phyloP scores from a whole-genome alignment of 1,139 yeast species.

The Yamadazyma diddensiae region DNA sequence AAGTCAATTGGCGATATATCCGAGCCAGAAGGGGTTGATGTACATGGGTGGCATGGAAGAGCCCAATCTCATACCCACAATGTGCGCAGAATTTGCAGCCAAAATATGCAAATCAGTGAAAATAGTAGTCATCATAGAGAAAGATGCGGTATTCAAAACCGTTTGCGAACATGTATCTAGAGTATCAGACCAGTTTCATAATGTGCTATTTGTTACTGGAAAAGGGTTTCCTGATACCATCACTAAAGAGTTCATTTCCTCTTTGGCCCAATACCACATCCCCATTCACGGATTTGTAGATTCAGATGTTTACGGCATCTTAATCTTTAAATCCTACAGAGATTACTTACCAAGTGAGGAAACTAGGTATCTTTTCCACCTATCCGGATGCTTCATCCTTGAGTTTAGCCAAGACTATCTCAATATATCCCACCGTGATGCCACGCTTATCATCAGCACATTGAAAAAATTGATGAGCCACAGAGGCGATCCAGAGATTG shows the following conservation, averaged over 20 bases:
- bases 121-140: slow-evolving; percentile 57
- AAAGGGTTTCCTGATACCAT: slow-evolving; percentile 61
- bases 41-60: slow-evolving; percentile 18
- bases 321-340: slow-evolving; percentile 46
- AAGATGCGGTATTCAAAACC: slow-evolving; percentile 52
- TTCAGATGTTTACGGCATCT: slow-evolving; percentile 71
- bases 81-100: slow-evolving; percentile 6
- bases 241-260: slow-evolving; percentile 23
- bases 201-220: slow-evolving; percentile 49
- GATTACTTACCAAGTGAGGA: slow-evolving; percentile 4
- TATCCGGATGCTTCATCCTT: slow-evolving; percentile 32
- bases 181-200: slow-evolving; percentile 13
- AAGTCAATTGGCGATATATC: slow-evolving; percentile 42
- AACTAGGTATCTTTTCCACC: slow-evolving; percentile 8
- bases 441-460: slow-evolving; percentile 24
- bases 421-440: slow-evolving; percentile 32
- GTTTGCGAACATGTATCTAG: slow-evolving; percentile 22
- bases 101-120: neutral
- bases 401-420: slow-evolving; percentile 39
- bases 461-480: neutral
- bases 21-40: slow-evolving; percentile 64
- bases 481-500: slow-evolving; percentile 5
- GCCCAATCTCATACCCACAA: slow-evolving; percentile 25
- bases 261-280: slow-evolving; percentile 18
- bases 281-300: slow-evolving; percentile 42